Conservation (phyloP, 371 early-diverging fungal species). For the Actinomortierella wolfii region DNA sequence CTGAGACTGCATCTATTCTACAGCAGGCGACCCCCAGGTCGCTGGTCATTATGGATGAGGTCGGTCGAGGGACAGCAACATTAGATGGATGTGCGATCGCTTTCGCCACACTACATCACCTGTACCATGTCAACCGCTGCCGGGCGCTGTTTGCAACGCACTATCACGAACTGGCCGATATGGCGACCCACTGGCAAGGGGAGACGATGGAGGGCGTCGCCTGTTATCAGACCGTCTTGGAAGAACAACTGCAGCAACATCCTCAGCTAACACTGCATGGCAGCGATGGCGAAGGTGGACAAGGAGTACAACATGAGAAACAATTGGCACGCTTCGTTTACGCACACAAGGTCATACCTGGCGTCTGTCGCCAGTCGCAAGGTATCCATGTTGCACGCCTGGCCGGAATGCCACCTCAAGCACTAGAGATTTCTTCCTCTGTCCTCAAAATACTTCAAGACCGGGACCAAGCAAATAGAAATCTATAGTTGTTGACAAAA, state of each 20-base stretch:
- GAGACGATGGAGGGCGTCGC: conserved; percentile 42
- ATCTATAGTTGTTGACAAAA: no score
- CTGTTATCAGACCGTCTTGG: conserved; percentile 62
- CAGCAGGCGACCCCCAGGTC: conserved; percentile 78
- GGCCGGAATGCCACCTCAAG: conserved; percentile 60
- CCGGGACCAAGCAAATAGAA: no score
- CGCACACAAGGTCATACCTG: conserved; percentile 67
- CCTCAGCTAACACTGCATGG: no score
- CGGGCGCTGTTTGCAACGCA: conserved; percentile 93
- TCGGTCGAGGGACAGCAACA: conserved; percentile 98
- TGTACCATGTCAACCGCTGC: conserved; percentile 59
- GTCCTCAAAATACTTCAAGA: conserved; percentile 19
- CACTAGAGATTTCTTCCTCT: conserved; percentile 24
- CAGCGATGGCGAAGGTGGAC: no score
- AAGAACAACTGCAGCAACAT: conserved; percentile 3
- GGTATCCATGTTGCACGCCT: conserved; percentile 77
- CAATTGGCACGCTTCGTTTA: conserved; percentile 51
- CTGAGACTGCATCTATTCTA: conserved; percentile 91
- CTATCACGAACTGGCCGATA: conserved; percentile 82
- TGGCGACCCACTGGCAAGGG: conserved; percentile 25
- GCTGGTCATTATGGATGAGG: conserved; percentile 94
- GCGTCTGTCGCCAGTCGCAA: conserved; percentile 73
- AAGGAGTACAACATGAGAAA: conserved; percentile 23
- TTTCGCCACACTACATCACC: conserved; percentile 80
- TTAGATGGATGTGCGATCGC: conserved; percentile 94